Evolutionary conservation across 2,329 filamentous ascomycete species (phyloP).

Genomic region (Cladobotryum protrusum): DNA sequence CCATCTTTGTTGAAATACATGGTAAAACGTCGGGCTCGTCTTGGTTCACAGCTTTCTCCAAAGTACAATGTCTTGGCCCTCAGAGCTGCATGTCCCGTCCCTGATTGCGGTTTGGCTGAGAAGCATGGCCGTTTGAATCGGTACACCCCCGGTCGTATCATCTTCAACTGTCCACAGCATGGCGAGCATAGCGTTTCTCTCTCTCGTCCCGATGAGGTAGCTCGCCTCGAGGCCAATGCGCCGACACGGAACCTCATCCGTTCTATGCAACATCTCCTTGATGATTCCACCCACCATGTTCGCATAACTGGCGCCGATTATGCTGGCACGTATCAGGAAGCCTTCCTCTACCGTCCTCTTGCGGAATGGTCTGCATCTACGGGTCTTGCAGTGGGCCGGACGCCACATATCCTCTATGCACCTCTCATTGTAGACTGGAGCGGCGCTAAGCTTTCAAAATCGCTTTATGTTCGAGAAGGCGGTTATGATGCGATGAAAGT

Average conservation of each 20-base stretch:
- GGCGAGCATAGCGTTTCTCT: background rate
- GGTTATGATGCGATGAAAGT: constrained; percentile 8
- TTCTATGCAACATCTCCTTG: constrained; percentile 9
- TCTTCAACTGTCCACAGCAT: background rate
- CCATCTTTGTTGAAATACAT: background rate
- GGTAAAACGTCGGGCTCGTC: background rate
- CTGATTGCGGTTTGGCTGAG: background rate
- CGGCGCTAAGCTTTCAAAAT: constrained; percentile 10
- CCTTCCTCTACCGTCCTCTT: constrained; percentile 7
- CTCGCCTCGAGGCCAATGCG: constrained; percentile 7
- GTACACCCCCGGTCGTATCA: background rate
- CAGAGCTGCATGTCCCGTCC: background rate
- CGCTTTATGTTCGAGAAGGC: constrained; percentile 6
- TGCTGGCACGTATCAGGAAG: constrained; percentile 9
- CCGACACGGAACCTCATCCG: constrained; percentile 11
- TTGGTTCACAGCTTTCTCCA: background rate
- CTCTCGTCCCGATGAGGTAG: constrained; percentile 1
- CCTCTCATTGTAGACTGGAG: constrained; percentile 11
- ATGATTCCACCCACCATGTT: constrained; percentile 4
- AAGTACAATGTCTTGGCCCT: background rate
- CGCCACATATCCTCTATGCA: constrained; percentile 8
- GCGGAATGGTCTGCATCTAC: constrained; percentile 3
- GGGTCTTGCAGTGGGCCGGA: background rate
- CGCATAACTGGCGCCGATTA: constrained; percentile 10
- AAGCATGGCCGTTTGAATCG: background rate